Conservation (phyloP, 2,329 filamentous ascomycete genomes). For the Didymella glomerata region DNA sequence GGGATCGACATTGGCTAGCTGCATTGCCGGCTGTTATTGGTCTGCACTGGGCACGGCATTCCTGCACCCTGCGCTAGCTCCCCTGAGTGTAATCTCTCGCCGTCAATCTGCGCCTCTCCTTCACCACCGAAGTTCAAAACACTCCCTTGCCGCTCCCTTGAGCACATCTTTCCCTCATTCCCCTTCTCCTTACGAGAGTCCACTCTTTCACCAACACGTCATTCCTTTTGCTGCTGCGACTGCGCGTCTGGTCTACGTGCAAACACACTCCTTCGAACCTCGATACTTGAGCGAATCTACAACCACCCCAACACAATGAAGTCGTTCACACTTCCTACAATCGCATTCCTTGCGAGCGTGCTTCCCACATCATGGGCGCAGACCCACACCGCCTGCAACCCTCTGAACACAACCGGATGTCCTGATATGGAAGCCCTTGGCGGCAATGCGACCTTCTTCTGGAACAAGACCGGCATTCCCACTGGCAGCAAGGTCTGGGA, state of each 20-base stretch:
- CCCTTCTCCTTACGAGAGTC: conserved; percentile 34
- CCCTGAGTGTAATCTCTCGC: conserved; percentile 27
- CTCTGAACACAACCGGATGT: conserved; percentile 72
- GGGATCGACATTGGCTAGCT: conserved; percentile 33
- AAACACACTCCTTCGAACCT: conserved; percentile 37
- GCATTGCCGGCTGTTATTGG: conserved; percentile 20
- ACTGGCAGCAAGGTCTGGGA: conserved; percentile 61
- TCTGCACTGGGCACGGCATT: conserved; percentile 23
- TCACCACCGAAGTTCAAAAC: conserved; percentile 40
- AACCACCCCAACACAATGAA: conserved; percentile 36
- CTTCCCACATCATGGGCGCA: conserved; percentile 69
- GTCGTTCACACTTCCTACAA: conserved; percentile 46
- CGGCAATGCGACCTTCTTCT: conserved; percentile 61
- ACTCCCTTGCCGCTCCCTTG: conserved; percentile 38
- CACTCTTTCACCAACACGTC: conserved; percentile 39
- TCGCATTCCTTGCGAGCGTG: conserved; percentile 49
- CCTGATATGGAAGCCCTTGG: conserved; percentile 76
- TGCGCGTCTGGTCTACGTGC: conserved; percentile 51
- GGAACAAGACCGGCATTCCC: conserved; percentile 61
- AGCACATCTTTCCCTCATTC: conserved; percentile 19
- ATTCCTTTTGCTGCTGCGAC: conserved; percentile 32
- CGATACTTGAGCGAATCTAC: conserved; percentile 8
- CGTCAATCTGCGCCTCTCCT: conserved; percentile 39
- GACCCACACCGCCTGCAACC: conserved; percentile 80
- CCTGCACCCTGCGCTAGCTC: conserved; percentile 25